Conservation (phyloP, 2,329 filamentous ascomycete genomes). For the Apiospora koreana region DNA sequence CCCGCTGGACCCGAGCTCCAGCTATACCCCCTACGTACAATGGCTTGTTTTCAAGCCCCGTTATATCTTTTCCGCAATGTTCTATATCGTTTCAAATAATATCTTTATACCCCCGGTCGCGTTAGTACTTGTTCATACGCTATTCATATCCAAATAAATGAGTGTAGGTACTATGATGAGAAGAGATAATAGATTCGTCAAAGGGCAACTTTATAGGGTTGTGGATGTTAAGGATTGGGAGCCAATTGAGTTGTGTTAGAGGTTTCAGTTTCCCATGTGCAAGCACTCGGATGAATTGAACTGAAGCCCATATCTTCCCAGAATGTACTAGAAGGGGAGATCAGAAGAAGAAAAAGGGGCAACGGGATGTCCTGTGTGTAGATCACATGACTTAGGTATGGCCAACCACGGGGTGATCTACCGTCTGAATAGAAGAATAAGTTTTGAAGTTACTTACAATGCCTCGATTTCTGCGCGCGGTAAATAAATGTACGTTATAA, state of each 20-base stretch:
- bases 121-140: constrained; percentile 20
- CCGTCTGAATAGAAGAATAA: background rate
- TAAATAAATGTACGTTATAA: background rate
- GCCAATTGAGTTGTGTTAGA: background rate
- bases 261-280: background rate
- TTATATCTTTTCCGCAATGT: constrained; percentile 81
- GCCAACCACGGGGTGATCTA: background rate
- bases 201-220: background rate
- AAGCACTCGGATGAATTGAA: background rate
- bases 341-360: background rate
- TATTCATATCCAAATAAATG: constrained; percentile 11
- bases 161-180: background rate
- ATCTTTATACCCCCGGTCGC: constrained; percentile 51
- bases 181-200: background rate
- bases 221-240: background rate
- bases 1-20: background rate
- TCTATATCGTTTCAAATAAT: constrained; percentile 90
- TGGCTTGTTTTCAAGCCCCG: constrained; percentile 24
- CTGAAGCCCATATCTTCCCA: background rate
- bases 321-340: background rate
- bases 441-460: constrained; percentile 61
- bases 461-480: constrained; percentile 76
- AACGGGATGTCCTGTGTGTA: background rate
- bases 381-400: background rate
- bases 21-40: background rate